phyloP scores from a whole-genome alignment of 2,329 filamentous ascomycete species.

The Chalaropsis ovoidea region DNA sequence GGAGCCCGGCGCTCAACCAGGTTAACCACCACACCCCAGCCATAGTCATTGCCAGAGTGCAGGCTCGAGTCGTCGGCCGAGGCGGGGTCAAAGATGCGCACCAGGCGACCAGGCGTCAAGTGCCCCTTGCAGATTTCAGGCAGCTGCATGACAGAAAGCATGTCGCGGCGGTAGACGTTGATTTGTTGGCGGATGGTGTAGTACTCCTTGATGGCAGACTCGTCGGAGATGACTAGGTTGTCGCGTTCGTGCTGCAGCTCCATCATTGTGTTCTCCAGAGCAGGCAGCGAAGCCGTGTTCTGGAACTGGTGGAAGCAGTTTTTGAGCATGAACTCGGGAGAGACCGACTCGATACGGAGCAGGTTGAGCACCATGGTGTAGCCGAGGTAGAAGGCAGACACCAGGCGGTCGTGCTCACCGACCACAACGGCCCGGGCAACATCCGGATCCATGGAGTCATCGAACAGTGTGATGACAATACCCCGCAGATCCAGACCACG shows the following conservation, averaged over 20 bases:
- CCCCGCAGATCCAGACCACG: constrained; percentile 94
- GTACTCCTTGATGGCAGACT: constrained; percentile 84
- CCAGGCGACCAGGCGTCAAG: constrained; percentile 74
- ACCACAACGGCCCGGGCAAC: constrained; percentile 93
- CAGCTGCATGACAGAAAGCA: constrained; percentile 84
- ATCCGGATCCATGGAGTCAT: constrained; percentile 88
- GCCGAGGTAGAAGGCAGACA: constrained; percentile 92
- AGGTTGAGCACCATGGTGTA: constrained; percentile 99
- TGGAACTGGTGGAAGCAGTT: constrained; percentile 98
- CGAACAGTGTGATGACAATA: constrained; percentile 99
- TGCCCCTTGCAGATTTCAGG: constrained; percentile 78
- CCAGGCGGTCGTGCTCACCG: constrained; percentile 91
- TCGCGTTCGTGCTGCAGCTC: constrained; percentile 66
- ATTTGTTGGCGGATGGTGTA: constrained; percentile 82
- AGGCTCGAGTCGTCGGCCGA: constrained; percentile 37
- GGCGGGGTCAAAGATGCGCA: constrained; percentile 66
- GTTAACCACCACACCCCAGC: constrained; percentile 84
- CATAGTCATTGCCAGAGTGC: constrained; percentile 53
- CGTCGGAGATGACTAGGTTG: constrained; percentile 68
- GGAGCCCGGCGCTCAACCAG: constrained; percentile 54
- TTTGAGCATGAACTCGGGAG: constrained; percentile 97
- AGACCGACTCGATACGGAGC: constrained; percentile 96
- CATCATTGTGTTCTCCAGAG: constrained; percentile 71
- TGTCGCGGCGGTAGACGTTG: constrained; percentile 72
- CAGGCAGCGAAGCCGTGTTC: constrained; percentile 77